These are phyloP conservation scores for Stenocarpella maydis DNA, from an alignment of 2,329 filamentous ascomycete species.

Conservation along the genomic window DNA sequence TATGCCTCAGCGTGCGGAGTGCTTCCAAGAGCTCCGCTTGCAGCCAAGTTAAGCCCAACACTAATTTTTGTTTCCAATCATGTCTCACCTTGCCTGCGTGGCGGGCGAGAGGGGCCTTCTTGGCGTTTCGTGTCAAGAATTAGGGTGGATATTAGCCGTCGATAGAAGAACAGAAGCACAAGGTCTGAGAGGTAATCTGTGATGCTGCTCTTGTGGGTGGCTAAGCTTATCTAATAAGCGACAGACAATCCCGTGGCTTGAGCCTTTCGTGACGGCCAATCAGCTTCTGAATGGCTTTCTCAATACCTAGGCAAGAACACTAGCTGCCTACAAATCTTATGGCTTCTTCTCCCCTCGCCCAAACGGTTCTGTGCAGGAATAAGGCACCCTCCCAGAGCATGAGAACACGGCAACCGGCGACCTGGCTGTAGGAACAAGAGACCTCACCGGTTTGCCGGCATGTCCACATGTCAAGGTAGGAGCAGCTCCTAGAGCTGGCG, in stretches of 20 bases:
- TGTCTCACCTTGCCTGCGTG: not conserved
- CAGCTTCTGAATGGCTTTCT: too few relatives aligned
- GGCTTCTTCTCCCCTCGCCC: too few relatives aligned
- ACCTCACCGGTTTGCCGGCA: too few relatives aligned
- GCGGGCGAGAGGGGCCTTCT: not conserved
- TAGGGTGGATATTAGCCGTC: not conserved
- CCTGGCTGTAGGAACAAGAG: too few relatives aligned
- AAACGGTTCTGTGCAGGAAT: too few relatives aligned
- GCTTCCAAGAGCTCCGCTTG: not conserved
- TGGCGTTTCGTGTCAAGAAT: slow-evolving; percentile 12
- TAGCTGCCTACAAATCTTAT: too few relatives aligned
- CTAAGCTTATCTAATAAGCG: not conserved
- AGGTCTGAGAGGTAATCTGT: not conserved
- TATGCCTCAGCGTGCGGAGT: not conserved
- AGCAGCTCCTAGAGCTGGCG: too few relatives aligned
- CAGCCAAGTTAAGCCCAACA: not conserved
- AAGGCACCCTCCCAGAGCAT: too few relatives aligned
- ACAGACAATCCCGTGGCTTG: not conserved
- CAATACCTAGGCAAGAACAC: too few relatives aligned
- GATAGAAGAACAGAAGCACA: not conserved
- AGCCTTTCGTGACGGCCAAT: not conserved
- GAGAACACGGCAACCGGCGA: too few relatives aligned
- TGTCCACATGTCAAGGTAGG: too few relatives aligned
- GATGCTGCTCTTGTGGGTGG: not conserved
- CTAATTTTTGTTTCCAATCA: not conserved